Percentiles rank a stretch among this genome's conserved stretches.
These are phyloP conservation scores for Talaromyces albobiverticillius DNA, from an alignment of 2,329 filamentous ascomycete genomes.

Conservation along the genomic window DNA sequence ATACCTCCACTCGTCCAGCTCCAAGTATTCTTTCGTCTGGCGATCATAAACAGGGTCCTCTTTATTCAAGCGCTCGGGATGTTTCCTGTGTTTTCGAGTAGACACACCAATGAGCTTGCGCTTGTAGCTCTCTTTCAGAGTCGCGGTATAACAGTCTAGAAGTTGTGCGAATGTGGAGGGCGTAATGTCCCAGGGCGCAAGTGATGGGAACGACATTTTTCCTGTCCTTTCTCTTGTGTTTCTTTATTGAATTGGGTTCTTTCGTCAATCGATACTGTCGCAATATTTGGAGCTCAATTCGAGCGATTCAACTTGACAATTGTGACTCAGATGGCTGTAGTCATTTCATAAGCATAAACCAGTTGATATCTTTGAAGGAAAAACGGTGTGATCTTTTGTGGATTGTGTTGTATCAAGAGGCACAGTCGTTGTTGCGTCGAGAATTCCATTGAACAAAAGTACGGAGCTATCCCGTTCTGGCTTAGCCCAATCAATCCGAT, in stretches of 20 bases:
- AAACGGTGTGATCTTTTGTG: too few relatives aligned
- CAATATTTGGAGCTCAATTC: too few relatives aligned
- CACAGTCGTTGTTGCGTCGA: too few relatives aligned
- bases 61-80: constrained; percentile 15
- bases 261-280: background rate
- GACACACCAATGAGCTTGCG: constrained; percentile 21
- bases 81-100: constrained; percentile 20
- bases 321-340: too few relatives aligned
- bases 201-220: constrained; percentile 14
- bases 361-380: too few relatives aligned
- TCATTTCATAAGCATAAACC: too few relatives aligned
- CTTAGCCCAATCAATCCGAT: background rate
- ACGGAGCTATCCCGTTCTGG: background rate
- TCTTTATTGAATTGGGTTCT: too few relatives aligned
- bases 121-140: constrained; percentile 24
- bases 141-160: constrained; percentile 25
- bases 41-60: constrained; percentile 5
- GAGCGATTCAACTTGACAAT: too few relatives aligned
- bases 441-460: background rate
- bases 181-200: constrained; percentile 26
- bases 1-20: constrained; percentile 40
- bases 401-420: background rate
- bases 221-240: background rate
- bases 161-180: constrained; percentile 25
- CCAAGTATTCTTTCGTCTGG: constrained; percentile 26